Conservation (phyloP, 2,329 filamentous ascomycete species). For the Sporothrix brunneoviolacea region DNA sequence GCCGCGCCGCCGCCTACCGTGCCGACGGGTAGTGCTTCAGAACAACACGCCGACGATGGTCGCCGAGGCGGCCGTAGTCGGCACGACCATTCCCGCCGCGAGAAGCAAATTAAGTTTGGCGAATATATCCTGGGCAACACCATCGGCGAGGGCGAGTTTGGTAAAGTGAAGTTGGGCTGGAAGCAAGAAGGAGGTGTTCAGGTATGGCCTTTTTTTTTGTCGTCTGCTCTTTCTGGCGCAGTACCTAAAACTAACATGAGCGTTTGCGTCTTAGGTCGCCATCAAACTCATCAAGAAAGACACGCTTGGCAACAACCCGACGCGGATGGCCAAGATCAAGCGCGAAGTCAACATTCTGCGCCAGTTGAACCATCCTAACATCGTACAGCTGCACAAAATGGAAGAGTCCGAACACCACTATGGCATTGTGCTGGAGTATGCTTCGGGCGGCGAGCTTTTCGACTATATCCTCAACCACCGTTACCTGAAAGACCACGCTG, state of each 20-base stretch:
- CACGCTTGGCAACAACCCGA: conserved; percentile 79
- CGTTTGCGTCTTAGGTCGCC: conserved; percentile 69
- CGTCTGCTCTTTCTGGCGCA: background rate
- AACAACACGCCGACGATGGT: conserved; percentile 32
- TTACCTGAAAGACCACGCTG: conserved; percentile 89
- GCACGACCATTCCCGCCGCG: conserved; percentile 52
- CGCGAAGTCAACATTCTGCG: conserved; percentile 91
- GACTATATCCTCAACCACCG: conserved; percentile 97
- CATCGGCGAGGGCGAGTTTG: conserved; percentile 95
- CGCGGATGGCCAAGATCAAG: conserved; percentile 90
- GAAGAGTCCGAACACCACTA: conserved; percentile 96
- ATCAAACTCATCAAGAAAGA: conserved; percentile 97
- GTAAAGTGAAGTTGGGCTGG: conserved; percentile 98
- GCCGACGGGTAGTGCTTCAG: conserved; percentile 24
- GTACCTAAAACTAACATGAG: background rate
- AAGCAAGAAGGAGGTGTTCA: conserved; percentile 89
- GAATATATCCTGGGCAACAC: conserved; percentile 95
- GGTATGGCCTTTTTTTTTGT: no score
- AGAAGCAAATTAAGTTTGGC: conserved; percentile 84
- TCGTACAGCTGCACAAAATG: conserved; percentile 96
- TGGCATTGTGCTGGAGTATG: conserved; percentile 96
- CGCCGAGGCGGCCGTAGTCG: conserved; percentile 48
- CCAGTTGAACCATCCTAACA: conserved; percentile 85
- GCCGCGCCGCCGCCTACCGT: conserved; percentile 39
- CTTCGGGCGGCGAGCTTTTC: conserved; percentile 93